phyloP scores from a whole-genome alignment of 2,329 filamentous ascomycete species.

The Talaromyces albobiverticillius region DNA sequence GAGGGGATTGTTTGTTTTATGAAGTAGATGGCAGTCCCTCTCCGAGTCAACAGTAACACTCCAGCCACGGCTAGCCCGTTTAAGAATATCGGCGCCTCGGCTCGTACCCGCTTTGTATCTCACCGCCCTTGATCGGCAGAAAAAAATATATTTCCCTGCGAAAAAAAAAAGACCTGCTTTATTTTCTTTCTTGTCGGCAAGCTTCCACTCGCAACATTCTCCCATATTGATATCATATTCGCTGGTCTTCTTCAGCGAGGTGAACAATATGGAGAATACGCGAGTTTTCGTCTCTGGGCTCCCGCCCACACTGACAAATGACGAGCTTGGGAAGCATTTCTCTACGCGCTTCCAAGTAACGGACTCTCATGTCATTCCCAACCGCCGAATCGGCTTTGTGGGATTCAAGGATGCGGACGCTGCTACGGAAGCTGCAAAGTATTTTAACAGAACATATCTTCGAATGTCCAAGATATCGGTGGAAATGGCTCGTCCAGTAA shows the following conservation, averaged over 20 bases:
- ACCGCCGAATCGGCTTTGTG: constrained; percentile 90
- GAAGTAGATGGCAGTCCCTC: too few species aligned
- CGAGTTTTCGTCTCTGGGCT: constrained; percentile 70
- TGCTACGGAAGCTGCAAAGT: constrained; percentile 79
- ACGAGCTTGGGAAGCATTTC: constrained; percentile 87
- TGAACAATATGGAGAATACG: constrained; percentile 65
- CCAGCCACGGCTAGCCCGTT: too few species aligned
- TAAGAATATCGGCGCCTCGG: not conserved
- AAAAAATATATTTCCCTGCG: constrained; percentile 17
- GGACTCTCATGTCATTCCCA: constrained; percentile 85
- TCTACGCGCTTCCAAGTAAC: constrained; percentile 73
- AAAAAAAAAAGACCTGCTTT: too few species aligned
- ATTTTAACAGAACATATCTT: constrained; percentile 94
- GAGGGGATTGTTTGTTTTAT: constrained; percentile 1
- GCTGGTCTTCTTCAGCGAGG: constrained; percentile 12
- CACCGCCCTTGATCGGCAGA: constrained; percentile 33
- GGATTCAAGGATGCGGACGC: constrained; percentile 83
- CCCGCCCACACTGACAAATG: constrained; percentile 79
- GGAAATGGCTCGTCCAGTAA: constrained; percentile 79
- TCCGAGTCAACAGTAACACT: too few species aligned
- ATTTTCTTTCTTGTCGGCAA: constrained; percentile 15
- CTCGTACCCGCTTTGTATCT: constrained; percentile 8
- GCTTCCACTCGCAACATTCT: constrained; percentile 18
- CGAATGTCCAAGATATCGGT: constrained; percentile 93
- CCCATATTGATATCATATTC: constrained; percentile 4